Conservation (phyloP, 2,329 filamentous ascomycete species). For the Neonectria coccinea region DNA sequence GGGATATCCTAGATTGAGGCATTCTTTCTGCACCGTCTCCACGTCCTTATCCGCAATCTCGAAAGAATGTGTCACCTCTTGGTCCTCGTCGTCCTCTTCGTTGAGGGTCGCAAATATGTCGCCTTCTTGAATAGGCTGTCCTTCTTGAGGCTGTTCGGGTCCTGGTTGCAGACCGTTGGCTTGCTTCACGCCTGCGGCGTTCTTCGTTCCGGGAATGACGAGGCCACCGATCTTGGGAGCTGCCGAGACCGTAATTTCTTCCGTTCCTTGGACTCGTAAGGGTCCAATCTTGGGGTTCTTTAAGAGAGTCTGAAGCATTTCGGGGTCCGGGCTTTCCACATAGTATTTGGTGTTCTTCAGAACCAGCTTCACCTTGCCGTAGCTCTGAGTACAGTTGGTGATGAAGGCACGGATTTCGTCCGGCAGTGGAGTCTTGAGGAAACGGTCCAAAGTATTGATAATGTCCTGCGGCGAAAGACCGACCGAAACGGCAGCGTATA, state of each 20-base stretch:
- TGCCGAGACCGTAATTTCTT: constrained; percentile 80
- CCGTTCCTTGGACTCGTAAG: constrained; percentile 77
- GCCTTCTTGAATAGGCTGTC: constrained; percentile 67
- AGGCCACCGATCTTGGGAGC: constrained; percentile 89
- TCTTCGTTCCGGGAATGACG: constrained; percentile 94
- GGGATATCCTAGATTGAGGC: constrained; percentile 86
- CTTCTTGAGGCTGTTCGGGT: constrained; percentile 57
- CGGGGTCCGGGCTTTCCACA: constrained; percentile 89
- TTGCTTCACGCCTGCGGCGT: constrained; percentile 89
- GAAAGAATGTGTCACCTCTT: constrained; percentile 91
- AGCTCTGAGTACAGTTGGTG: constrained; percentile 83
- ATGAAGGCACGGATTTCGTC: constrained; percentile 85
- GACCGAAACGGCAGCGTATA: constrained; percentile 95
- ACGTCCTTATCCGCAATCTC: constrained; percentile 87
- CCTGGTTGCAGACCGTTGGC: constrained; percentile 58
- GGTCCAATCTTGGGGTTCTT: constrained; percentile 85
- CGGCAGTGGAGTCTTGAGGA: constrained; percentile 89
- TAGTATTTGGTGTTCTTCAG: constrained; percentile 95
- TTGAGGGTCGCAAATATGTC: constrained; percentile 80
- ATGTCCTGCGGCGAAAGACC: constrained; percentile 92
- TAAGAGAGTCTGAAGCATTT: constrained; percentile 87
- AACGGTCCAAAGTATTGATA: constrained; percentile 85
- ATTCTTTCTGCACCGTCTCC: constrained; percentile 89
- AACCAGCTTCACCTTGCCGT: constrained; percentile 95
- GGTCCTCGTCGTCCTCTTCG: constrained; percentile 88